phyloP scores from a whole-genome alignment of 1,284 basidiomycete species.

The Sporisorium reilianum region DNA sequence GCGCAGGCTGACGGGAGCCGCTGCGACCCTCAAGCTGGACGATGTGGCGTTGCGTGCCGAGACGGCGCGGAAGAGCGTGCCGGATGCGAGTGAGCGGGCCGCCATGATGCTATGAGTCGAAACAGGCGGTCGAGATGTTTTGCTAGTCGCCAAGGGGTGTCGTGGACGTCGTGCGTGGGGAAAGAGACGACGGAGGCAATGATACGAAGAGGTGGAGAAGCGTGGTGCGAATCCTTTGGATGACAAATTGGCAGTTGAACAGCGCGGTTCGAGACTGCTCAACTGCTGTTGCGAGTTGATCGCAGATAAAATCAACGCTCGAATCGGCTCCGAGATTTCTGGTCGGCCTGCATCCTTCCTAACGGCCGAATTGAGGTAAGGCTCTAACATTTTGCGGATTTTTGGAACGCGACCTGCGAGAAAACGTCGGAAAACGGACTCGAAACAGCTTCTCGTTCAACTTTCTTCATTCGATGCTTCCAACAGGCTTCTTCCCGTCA shows the following conservation, averaged over 20 bases:
- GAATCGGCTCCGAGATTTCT: constrained; percentile 51
- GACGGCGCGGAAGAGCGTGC: constrained; percentile 35
- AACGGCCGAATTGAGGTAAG: constrained; percentile 15
- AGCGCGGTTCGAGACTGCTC: not conserved
- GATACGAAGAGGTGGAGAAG: constrained; percentile 18
- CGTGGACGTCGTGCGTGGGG: not conserved
- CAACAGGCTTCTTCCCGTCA: not conserved
- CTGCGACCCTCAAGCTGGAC: constrained; percentile 22
- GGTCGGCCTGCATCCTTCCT: too few species aligned
- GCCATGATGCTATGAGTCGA: constrained; percentile 27
- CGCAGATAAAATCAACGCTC: constrained; percentile 15
- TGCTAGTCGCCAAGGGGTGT: not conserved
- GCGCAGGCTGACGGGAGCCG: constrained; percentile 27
- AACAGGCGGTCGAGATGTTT: not conserved
- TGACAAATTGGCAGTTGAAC: constrained; percentile 42
- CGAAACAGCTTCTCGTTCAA: not conserved
- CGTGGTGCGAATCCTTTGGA: constrained; percentile 16
- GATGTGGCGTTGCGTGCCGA: constrained; percentile 37
- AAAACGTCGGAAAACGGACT: not conserved
- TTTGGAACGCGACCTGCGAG: not conserved
- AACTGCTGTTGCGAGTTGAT: constrained; percentile 21
- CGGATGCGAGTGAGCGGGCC: constrained; percentile 34
- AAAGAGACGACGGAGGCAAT: not conserved
- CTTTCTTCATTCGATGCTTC: not conserved
- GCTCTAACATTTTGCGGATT: constrained; percentile 17